phyloP scores from a whole-genome alignment of 257 asterid genomes.

The Nicotiana tabacum region DNA sequence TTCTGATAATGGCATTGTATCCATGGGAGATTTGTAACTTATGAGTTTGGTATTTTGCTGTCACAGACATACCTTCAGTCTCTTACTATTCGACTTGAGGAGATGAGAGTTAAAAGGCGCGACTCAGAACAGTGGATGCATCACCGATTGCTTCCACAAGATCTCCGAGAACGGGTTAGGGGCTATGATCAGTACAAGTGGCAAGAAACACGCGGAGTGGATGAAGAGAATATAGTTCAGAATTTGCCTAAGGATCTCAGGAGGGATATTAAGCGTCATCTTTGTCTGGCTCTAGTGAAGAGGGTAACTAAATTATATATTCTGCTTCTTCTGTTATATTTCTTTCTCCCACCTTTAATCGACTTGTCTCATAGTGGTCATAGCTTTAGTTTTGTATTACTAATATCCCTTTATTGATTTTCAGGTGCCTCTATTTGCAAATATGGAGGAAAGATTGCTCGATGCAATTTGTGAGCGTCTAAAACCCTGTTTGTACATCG shows the following conservation, averaged over 20 bases:
- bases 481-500: conserved; percentile 62
- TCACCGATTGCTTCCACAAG: conserved; percentile 83
- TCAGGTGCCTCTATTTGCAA: conserved; percentile 95
- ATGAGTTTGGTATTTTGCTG: background rate
- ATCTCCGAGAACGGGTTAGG: conserved; percentile 77
- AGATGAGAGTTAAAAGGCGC: conserved; percentile 85
- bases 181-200: conserved; percentile 92
- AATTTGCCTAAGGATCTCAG: conserved; percentile 82
- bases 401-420: background rate
- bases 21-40: background rate
- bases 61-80: conserved; percentile 94
- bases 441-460: conserved; percentile 90
- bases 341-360: background rate
- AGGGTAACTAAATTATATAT: conserved; percentile 38
- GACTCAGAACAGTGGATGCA: conserved; percentile 99
- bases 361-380: background rate
- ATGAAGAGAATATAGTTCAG: conserved; percentile 86
- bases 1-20: background rate
- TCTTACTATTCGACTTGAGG: conserved; percentile 79
- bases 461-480: conserved; percentile 96
- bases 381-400: background rate
- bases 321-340: background rate
- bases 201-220: conserved; percentile 91
- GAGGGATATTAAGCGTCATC: conserved; percentile 91
- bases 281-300: conserved; percentile 76